These are phyloP conservation scores for Ploettnerulaceae sp. DNA, from an alignment of 2,329 filamentous ascomycete genomes.

Conservation along the genomic window DNA sequence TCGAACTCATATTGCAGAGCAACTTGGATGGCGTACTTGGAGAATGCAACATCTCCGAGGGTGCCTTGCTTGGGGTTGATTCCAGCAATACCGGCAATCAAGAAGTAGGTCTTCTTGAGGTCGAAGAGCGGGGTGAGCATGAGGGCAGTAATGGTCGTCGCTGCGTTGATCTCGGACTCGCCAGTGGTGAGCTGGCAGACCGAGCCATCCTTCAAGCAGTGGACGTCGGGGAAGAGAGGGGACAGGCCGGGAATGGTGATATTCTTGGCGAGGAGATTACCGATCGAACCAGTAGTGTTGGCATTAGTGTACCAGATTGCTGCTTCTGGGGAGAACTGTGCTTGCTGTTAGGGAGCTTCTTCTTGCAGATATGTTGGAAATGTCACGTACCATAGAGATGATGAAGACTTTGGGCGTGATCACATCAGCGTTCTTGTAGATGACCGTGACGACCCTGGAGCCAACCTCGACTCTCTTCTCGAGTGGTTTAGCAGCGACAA, in stretches of 20 bases:
- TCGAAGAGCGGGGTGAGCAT: slow-evolving; percentile 59
- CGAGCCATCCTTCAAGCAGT: slow-evolving; percentile 55
- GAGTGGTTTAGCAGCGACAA: slow-evolving; percentile 10
- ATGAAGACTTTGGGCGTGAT: slow-evolving; percentile 54
- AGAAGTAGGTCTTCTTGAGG: slow-evolving; percentile 63
- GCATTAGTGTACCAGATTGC: slow-evolving; percentile 56
- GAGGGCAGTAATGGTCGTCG: slow-evolving; percentile 58
- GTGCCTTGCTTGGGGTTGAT: slow-evolving; percentile 65
- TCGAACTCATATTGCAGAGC: slow-evolving; percentile 74
- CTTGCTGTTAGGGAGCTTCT: neutral
- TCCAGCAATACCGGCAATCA: slow-evolving; percentile 69
- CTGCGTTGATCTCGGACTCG: slow-evolving; percentile 71
- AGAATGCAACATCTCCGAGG: slow-evolving; percentile 61
- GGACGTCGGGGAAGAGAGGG: slow-evolving; percentile 58
- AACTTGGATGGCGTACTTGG: slow-evolving; percentile 67
- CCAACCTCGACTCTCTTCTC: slow-evolving; percentile 8
- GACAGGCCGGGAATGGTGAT: slow-evolving; percentile 59
- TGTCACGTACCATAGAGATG: slow-evolving; percentile 55
- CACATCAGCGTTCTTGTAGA: slow-evolving; percentile 15
- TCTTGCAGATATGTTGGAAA: neutral
- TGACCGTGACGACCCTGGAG: slow-evolving; percentile 12
- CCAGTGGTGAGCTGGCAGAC: slow-evolving; percentile 68
- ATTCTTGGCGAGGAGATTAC: slow-evolving; percentile 51
- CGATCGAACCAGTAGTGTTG: slow-evolving; percentile 41
- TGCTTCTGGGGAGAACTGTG: slow-evolving; percentile 57